Conservation (phyloP, 805 yeast species). For the Starmerella stigmatis region DNA sequence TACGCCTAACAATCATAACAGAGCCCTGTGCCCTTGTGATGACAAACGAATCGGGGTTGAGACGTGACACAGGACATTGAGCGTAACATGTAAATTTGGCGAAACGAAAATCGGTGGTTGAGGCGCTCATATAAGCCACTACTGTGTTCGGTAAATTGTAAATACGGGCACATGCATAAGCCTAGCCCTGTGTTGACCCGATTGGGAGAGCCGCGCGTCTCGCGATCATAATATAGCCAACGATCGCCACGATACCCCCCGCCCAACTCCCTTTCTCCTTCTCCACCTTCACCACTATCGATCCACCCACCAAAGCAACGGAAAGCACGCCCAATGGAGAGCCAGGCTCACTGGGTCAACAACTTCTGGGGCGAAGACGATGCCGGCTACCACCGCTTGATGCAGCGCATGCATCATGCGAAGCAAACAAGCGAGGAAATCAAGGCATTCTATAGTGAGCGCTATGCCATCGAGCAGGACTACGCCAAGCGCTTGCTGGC, state of each 20-base stretch:
- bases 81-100: no score
- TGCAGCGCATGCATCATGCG: slow-evolving; percentile 49
- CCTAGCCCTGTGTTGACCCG: neutral
- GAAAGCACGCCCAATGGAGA: slow-evolving; percentile 3
- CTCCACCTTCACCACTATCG: neutral
- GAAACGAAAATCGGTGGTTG: no score
- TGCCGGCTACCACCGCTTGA: slow-evolving; percentile 46
- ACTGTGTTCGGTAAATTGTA: neutral
- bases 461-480: slow-evolving; percentile 59
- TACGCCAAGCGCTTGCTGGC: slow-evolving; percentile 47
- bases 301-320: neutral
- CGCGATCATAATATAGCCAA: neutral
- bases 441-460: slow-evolving; percentile 41
- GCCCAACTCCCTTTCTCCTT: no score
- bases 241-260: neutral
- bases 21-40: slow-evolving; percentile 3
- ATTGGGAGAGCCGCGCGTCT: slow-evolving; percentile 3
- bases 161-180: neutral
- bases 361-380: slow-evolving; percentile 49
- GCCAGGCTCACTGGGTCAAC: slow-evolving; percentile 27
- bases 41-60: neutral
- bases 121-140: slow-evolving; percentile 1
- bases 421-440: slow-evolving; percentile 47
- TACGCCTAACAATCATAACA: neutral
- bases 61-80: no score